These are phyloP conservation scores for Lepiota subincarnata DNA, from an alignment of 768 basidiomycete species.

Conservation along the genomic window DNA sequence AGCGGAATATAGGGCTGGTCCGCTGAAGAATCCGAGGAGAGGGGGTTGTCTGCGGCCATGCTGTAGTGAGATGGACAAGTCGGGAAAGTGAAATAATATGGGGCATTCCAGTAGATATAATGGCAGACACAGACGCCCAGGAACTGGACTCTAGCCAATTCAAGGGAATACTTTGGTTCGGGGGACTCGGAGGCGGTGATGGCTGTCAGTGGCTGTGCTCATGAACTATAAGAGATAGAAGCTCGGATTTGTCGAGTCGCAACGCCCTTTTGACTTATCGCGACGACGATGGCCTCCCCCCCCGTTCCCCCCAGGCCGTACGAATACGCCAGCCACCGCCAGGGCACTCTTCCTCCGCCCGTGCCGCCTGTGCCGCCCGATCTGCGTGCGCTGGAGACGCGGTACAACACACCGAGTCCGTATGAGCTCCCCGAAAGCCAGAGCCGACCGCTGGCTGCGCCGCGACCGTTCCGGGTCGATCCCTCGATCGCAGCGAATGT, in stretches of 20 bases:
- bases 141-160: too few relatives aligned
- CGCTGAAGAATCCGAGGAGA: neutral
- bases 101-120: too few relatives aligned
- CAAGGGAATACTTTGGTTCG: too few relatives aligned
- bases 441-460: conserved; percentile 54
- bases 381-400: conserved; percentile 22
- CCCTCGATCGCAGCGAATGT: conserved; percentile 62
- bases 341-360: conserved; percentile 32
- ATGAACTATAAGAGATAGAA: too few relatives aligned
- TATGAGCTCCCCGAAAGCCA: conserved; percentile 20
- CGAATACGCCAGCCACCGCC: conserved; percentile 11
- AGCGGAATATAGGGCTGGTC: neutral
- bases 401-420: conserved; percentile 22
- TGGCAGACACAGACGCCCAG: too few relatives aligned
- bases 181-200: neutral
- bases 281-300: conserved; percentile 14
- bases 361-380: conserved; percentile 46
- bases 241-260: too few relatives aligned
- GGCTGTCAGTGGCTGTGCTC: neutral
- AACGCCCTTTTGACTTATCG: too few relatives aligned
- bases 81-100: too few relatives aligned
- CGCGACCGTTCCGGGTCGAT: conserved; percentile 60
- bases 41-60: neutral
- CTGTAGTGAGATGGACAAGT: too few relatives aligned
- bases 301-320: conserved; percentile 26